A percentile compares a stretch with the other conserved stretches of the same genome.
Conservation (phyloP, 768 basidiomycete genomes). For the Tulasnella sp. region DNA sequence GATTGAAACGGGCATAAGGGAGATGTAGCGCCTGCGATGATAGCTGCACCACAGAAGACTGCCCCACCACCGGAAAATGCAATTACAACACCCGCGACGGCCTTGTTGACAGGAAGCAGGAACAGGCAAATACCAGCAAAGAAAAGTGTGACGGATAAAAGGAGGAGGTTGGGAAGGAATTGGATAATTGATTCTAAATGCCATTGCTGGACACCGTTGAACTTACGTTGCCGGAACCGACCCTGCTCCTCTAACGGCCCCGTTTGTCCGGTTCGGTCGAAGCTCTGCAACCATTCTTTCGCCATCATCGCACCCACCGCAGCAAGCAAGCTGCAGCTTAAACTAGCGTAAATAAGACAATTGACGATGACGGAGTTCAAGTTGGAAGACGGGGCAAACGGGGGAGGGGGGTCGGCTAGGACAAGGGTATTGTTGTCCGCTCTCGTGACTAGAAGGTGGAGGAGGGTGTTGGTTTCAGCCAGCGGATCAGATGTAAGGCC, state of each 20-base stretch:
- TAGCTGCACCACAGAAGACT: not conserved
- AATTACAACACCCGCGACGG: conserved; percentile 8
- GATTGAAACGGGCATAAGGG: conserved; percentile 19
- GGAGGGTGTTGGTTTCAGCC: conserved; percentile 11
- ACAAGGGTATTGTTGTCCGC: not conserved
- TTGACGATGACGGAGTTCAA: not conserved
- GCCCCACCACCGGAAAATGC: not conserved
- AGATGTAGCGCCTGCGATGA: not conserved
- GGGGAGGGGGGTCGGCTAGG: not conserved
- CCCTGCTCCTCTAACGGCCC: conserved; percentile 12
- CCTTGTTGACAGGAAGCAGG: not conserved
- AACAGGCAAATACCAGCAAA: conserved; percentile 14
- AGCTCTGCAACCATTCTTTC: conserved; percentile 19
- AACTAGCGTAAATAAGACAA: conserved; percentile 13
- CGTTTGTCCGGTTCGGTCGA: conserved; percentile 14
- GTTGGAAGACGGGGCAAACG: not conserved
- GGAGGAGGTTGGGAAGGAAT: conserved; percentile 24
- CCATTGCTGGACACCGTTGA: conserved; percentile 1
- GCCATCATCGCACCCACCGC: conserved; percentile 19
- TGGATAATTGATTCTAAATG: not conserved
- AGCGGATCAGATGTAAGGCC: not conserved
- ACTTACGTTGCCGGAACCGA: conserved; percentile 16
- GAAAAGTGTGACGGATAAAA: conserved; percentile 13
- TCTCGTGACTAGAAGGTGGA: not conserved
- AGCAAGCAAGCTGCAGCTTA: conserved; percentile 27